Conservation (phyloP, 225 moss, liverwort and hornwort genomes). For the Straminergon stramineum region DNA sequence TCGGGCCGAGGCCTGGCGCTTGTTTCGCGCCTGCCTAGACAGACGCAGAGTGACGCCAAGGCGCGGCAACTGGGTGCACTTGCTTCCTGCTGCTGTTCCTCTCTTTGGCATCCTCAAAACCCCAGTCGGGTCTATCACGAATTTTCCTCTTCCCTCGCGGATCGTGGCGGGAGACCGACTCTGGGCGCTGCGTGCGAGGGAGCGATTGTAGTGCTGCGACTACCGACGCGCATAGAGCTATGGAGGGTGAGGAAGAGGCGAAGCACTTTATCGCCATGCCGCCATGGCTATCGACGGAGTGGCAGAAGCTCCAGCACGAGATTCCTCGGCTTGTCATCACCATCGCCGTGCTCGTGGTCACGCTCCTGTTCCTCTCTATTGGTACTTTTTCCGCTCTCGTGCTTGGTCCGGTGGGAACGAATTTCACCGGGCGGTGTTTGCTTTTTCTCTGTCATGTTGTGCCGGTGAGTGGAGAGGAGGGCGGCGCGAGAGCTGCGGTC, state of each 20-base stretch:
- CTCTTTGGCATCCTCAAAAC: not conserved
- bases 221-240: not conserved
- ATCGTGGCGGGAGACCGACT: not conserved
- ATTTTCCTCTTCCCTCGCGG: not conserved
- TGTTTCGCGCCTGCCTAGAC: not conserved
- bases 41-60: not conserved
- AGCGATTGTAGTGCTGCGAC: not conserved
- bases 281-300: constrained; percentile 5
- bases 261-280: not conserved
- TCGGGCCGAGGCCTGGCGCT: too few species aligned
- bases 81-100: not conserved
- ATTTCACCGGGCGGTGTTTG: not conserved
- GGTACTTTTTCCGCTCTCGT: not conserved
- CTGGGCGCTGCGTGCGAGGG: not conserved
- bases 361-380: constrained; percentile 15
- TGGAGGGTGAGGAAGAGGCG: constrained; percentile 21
- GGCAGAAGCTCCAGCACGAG: constrained; percentile 3
- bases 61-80: not conserved
- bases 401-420: not conserved
- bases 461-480: not conserved
- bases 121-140: not conserved
- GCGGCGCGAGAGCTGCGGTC: not conserved
- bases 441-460: not conserved
- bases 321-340: constrained; percentile 16
- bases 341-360: constrained; percentile 18